Evolutionary conservation across 495 filamentous ascomycete species (phyloP), one percentile per base, ranked within the genome.

Genomic region (Jackrogersella multiformis): DNA sequence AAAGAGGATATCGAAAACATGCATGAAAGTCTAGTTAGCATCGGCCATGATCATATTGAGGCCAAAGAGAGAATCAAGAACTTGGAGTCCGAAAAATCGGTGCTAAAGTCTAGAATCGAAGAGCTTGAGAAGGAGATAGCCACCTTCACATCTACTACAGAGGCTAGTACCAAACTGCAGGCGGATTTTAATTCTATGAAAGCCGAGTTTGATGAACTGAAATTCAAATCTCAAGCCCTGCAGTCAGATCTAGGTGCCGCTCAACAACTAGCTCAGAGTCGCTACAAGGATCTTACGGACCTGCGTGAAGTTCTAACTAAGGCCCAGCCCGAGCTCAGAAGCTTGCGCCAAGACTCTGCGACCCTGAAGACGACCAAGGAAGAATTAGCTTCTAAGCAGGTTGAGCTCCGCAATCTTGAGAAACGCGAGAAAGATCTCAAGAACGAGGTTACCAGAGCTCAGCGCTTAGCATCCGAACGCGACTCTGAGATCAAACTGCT

Each of bases 261-360:
- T 0, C 85, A 97, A 70, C 88, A 96, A 73, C 80, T 98, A 16
- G 93, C 95, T 1, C 86, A 93, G 45, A 87, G 86, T 24, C 85
- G 96, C 7, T 98, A 92, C 78, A 96, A 94, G 72, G 93, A 97
- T 57, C 78, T 97, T 2, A 90, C 88, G 0, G 91, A 96, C 35
- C 77, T 95, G 42, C 80, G 89, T 28, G 88, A 92, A 34, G 85
- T 92, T 7, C 78, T 97, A 8, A 89, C 94, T 53, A 96, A 94
- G 71, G 80, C 89, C 8, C 92, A 97, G 65, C 91, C 93, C 0
- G 95, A 99, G 75, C 81, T 98, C 16, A 86, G 85, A 64, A 85
- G 81, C 15, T 78, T 97, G 7, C 86, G 91, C 7, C 85, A 85
- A 35, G 95, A 98, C 62, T 89, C 89, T 34, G 83, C 88, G 0